Evolutionary conservation across 2,329 filamentous ascomycete genomes (phyloP).

Genomic region (Penicillium sp.): DNA sequence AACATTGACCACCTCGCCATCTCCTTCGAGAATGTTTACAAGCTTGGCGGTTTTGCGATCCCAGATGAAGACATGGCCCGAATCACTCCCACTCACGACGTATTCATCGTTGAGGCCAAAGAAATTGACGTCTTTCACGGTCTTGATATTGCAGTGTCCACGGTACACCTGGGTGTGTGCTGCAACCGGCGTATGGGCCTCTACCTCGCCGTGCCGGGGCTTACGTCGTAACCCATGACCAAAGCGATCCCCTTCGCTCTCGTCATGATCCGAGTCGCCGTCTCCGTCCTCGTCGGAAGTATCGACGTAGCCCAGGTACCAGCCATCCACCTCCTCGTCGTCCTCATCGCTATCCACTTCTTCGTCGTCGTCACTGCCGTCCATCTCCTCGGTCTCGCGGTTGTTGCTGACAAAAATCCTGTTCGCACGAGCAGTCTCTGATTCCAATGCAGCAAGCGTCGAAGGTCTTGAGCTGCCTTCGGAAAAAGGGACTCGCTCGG

Average conservation of each 20-base stretch:
- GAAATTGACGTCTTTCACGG: conserved; percentile 65
- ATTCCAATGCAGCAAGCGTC: neutral
- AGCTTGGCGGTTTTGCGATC: conserved; percentile 56
- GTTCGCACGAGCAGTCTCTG: neutral
- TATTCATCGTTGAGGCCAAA: conserved; percentile 63
- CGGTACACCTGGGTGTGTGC: conserved; percentile 53
- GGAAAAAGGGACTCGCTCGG: conserved; percentile 1
- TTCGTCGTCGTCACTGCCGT: conserved; percentile 15
- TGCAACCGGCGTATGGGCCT: conserved; percentile 50
- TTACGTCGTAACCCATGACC: conserved; percentile 47
- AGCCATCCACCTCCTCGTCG: conserved; percentile 24
- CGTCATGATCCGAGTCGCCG: conserved; percentile 20
- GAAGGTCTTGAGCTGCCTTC: neutral
- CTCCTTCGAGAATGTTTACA: conserved; percentile 60
- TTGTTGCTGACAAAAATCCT: neutral
- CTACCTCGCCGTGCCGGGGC: conserved; percentile 46
- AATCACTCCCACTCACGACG: conserved; percentile 61
- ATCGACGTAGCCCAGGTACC: conserved; percentile 27
- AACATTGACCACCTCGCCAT: conserved; percentile 65
- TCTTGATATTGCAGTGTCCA: conserved; percentile 62
- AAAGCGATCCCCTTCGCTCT: conserved; percentile 32
- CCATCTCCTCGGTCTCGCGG: conserved; percentile 9
- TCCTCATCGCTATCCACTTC: conserved; percentile 20
- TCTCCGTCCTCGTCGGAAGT: conserved; percentile 29
- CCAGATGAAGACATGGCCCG: conserved; percentile 64